phyloP scores from a whole-genome alignment of 495 filamentous ascomycete species.

The Talaromyces adpressus region DNA sequence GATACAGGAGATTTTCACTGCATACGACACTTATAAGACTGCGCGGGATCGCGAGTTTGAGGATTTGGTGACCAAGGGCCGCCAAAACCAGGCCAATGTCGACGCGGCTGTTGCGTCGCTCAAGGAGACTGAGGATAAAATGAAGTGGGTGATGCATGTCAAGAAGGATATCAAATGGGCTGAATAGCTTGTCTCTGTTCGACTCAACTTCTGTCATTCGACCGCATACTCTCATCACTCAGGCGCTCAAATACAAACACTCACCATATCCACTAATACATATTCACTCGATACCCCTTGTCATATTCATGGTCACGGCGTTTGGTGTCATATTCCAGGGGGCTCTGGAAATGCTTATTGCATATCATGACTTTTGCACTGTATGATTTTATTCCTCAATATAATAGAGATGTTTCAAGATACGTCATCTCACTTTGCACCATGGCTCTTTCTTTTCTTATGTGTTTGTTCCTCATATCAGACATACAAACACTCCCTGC shows the following conservation, averaged over 20 bases:
- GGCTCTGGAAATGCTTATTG: neutral
- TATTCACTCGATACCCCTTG: slow-evolving; percentile 5
- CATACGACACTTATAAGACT: slow-evolving; percentile 56
- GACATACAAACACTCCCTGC: neutral
- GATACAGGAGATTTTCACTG: slow-evolving; percentile 50
- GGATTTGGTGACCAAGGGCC: slow-evolving; percentile 48
- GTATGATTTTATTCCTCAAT: neutral
- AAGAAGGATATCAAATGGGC: slow-evolving; percentile 49
- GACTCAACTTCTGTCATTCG: neutral
- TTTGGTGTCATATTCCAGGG: neutral
- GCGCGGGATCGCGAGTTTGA: slow-evolving; percentile 53
- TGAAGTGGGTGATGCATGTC: slow-evolving; percentile 63
- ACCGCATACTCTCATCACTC: neutral
- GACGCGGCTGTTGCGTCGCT: slow-evolving; percentile 51
- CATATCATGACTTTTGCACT: neutral
- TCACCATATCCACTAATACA: neutral
- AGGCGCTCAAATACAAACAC: neutral
- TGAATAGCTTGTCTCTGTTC: slow-evolving; percentile 21
- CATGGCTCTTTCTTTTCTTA: neutral
- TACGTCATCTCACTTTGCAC: neutral
- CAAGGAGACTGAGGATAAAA: slow-evolving; percentile 54
- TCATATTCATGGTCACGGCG: neutral
- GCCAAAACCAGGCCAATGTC: slow-evolving; percentile 46
- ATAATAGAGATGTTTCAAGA: neutral
- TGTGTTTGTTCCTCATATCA: neutral